Conservation (phyloP, 768 basidiomycete genomes). For the Pisolithus microcarpus region DNA sequence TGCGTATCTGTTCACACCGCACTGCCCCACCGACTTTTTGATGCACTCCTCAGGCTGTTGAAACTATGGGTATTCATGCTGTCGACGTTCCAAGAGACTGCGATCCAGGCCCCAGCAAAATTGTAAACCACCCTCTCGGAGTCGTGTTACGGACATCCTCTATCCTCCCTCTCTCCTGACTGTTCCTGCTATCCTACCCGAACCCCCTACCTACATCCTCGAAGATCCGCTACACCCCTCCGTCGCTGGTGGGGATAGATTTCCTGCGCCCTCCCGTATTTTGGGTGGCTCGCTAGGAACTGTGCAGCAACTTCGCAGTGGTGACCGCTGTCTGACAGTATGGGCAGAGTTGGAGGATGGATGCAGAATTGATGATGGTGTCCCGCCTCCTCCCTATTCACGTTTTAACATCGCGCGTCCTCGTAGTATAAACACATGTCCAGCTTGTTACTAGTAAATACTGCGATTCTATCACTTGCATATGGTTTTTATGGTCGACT, state of each 20-base stretch:
- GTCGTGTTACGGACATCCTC: constrained; percentile 18
- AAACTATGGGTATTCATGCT: neutral
- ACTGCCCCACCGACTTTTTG: neutral
- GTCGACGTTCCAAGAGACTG: neutral
- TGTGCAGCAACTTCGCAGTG: no score
- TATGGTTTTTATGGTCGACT: no score
- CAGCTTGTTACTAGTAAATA: no score
- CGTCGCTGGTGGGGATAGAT: neutral
- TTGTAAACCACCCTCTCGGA: constrained; percentile 11
- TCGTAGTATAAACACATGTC: no score
- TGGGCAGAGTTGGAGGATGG: no score
- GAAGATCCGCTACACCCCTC: neutral
- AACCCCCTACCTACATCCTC: constrained; percentile 18
- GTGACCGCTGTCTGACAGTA: no score
- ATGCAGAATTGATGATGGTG: constrained; percentile 5
- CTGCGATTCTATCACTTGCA: no score
- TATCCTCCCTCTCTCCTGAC: constrained; percentile 18
- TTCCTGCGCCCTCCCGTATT: neutral
- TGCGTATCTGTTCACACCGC: neutral
- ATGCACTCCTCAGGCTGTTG: constrained; percentile 7
- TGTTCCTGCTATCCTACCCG: constrained; percentile 2
- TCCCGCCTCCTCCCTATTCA: constrained; percentile 20
- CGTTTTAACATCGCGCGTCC: constrained; percentile 15
- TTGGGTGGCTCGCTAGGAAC: no score
- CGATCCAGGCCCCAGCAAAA: neutral